These are phyloP conservation scores for Vitis hybrid DNA, from an alignment of 177 flowering plant species.

Conservation along the genomic window DNA sequence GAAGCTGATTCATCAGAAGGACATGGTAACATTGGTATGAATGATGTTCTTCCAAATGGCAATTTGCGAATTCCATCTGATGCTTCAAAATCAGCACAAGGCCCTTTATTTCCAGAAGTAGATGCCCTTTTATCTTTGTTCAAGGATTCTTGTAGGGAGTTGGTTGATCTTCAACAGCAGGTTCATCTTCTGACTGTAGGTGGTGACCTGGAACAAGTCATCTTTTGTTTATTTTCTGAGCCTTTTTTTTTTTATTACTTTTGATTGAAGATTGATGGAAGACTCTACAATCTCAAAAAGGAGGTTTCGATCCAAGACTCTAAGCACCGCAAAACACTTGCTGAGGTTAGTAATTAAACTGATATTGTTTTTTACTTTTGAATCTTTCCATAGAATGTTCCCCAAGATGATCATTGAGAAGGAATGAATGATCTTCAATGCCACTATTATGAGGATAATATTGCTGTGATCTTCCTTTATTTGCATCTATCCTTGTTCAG, in stretches of 20 bases:
- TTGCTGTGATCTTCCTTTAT: not conserved
- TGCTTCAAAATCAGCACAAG: constrained; percentile 47
- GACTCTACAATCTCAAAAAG: constrained; percentile 71
- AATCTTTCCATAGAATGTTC: not conserved
- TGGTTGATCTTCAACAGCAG: constrained; percentile 82
- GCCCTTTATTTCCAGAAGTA: constrained; percentile 90
- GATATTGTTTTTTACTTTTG: not conserved
- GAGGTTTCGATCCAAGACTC: constrained; percentile 90
- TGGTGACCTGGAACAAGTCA: not conserved
- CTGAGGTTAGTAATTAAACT: constrained; percentile 60
- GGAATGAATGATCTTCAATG: not conserved
- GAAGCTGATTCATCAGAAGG: constrained; percentile 70
- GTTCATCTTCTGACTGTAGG: constrained; percentile 27
- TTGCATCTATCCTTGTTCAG: not conserved
- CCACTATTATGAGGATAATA: too few species aligned
- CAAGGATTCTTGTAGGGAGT: constrained; percentile 81
- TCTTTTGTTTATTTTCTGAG: constrained; percentile 1
- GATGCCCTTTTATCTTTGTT: constrained; percentile 77
- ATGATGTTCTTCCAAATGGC: constrained; percentile 69
- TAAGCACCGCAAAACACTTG: constrained; percentile 86
- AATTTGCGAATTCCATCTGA: constrained; percentile 52
- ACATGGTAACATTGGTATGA: constrained; percentile 37
- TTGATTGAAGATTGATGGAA: constrained; percentile 69
- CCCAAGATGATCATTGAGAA: not conserved
- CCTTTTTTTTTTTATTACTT: not conserved